Evolutionary conservation across 768 basidiomycete genomes (phyloP).

Genomic region (Lentinula guzmanii): DNA sequence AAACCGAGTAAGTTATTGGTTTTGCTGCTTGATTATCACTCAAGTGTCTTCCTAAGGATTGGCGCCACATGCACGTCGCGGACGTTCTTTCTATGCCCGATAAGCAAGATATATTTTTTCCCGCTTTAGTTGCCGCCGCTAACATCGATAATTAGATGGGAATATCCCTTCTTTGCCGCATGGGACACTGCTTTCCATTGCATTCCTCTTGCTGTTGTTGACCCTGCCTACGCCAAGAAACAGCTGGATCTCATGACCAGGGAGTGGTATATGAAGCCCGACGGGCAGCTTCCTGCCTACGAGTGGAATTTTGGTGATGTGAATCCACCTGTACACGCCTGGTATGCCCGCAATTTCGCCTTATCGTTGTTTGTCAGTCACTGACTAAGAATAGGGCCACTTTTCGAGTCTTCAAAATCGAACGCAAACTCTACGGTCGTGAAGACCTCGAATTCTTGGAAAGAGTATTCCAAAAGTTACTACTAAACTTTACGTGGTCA

Average conservation of each 20-base stretch:
- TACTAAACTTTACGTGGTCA: slow-evolving; percentile 96
- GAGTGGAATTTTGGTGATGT: slow-evolving; percentile 99
- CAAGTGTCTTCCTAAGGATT: slow-evolving; percentile 49
- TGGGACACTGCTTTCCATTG: slow-evolving; percentile 99
- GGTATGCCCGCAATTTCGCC: slow-evolving; percentile 38
- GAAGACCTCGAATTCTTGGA: slow-evolving; percentile 93
- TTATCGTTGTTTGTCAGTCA: not conserved
- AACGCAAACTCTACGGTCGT: slow-evolving; percentile 87
- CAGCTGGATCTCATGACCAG: slow-evolving; percentile 93
- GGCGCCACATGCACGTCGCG: slow-evolving; percentile 93
- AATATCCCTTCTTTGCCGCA: slow-evolving; percentile 98
- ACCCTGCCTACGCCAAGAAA: slow-evolving; percentile 94
- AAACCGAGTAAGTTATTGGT: slow-evolving; percentile 55
- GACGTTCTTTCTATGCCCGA: slow-evolving; percentile 99
- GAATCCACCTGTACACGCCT: slow-evolving; percentile 98
- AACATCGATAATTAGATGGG: slow-evolving; percentile 56
- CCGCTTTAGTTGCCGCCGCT: not conserved
- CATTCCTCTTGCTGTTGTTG: slow-evolving; percentile 93
- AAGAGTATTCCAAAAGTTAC: slow-evolving; percentile 95
- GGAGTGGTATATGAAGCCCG: slow-evolving; percentile 99
- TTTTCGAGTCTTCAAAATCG: slow-evolving; percentile 98
- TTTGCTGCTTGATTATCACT: not conserved
- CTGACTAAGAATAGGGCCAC: slow-evolving; percentile 60
- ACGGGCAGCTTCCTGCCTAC: slow-evolving; percentile 97
- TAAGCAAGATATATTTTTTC: slow-evolving; percentile 55